Evolutionary conservation across 2,329 filamentous ascomycete species (phyloP), one percentile per base, ranked within the genome.

Genomic region (Trichoderma arundinaceum): DNA sequence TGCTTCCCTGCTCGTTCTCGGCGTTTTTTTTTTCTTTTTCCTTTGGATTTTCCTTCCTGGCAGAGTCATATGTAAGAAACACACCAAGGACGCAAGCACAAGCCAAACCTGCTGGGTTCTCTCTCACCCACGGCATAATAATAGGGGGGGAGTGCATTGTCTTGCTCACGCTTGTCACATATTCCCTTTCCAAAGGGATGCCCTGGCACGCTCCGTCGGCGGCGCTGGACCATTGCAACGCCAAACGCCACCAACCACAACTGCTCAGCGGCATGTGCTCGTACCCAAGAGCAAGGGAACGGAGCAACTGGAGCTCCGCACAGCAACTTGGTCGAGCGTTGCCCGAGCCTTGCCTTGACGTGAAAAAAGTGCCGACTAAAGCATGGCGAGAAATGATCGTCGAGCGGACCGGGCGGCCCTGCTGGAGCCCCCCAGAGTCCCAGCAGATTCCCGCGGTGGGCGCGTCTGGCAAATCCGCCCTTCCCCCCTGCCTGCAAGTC

Each of bases 401-500:
- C 64, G 19, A 53, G 49, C 57, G 64, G 64, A 60, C 48, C 46
- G 51, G 64, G 49, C 49, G 49, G 48, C 57, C 57, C 56, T 54
- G 57, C 32, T 53, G 51, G 43, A 39, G 38, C 48, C 19, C 58
- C 48, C 48, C 38, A 35, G 38, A 35, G 39, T 48, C 39, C 62
- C 62, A 54, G 33, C 44, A 56, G 57, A 66, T 61, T 66, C 51
- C 64, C 64, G 64, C 64, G 22, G 57, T 56, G 38, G 64, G 57
- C 48, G 64, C 41, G 33, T 65, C n/a, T 5, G 22, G 57, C 44
- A 46, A 53, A 44, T 46, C 17, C 46, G n/a, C n/a, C n/a, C n/a
- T n/a, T 33, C 32, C 22, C 35, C 64, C 56, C 49, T 56, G 64
- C 39, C 64, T 62, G 57, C 51, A 62, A 66, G 64, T 56, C 64